Evolutionary conservation across 176 grass and related monocot genomes (phyloP), one percentile per base, ranked within the genome.

Genomic region (Elaeis guineensis): DNA sequence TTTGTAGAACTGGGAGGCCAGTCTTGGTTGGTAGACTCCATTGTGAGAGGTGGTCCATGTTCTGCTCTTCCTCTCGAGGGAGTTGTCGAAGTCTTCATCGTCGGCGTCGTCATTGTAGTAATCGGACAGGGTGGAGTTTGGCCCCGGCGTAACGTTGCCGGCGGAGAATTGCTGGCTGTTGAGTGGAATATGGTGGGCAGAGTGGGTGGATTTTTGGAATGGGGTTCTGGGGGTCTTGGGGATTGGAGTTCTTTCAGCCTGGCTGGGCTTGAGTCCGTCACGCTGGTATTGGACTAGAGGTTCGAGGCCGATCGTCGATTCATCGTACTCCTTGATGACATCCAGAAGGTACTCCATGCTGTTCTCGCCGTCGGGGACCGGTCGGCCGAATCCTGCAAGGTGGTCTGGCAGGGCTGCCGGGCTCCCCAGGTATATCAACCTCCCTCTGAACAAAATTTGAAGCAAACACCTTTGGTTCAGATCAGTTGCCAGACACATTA

Each of bases 1-100:
- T 55, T 84, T 89, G 66, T 89, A 89, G 66, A 89, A 89, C 1
- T 89, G 74, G 9, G 86, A 89, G 14, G 86, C 86, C 14, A 89
- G 63, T 25, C 86, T 77, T 50, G 77, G 86, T 48, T 89, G 67
- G 49, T 71, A 81, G 23, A 50, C 50, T 32, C 54, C 62, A 5
- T 25, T 57, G 12, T 73, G 56, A 35, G 79, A 35, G 0, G 86
- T 81, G 29, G 86, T 84, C 0, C 55, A 65, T 3, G 58, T 67
- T 7, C 35, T 2, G 35, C 11, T 30, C 58, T 77, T 84, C 11
- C 86, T 84, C 50, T 89, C 86, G 5, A 77, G 77, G 25, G 81
- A 89, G 16, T 89, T 84, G 56, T 84, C 86, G 35, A 81, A 89
- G 4, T 78, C 57, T 0, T 71, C 77, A 0, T 84, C 73, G 0